Base-by-base conservation (phyloP, 2,329 filamentous ascomycete genomes). In the Diaporthe citrichinensis region DNA sequence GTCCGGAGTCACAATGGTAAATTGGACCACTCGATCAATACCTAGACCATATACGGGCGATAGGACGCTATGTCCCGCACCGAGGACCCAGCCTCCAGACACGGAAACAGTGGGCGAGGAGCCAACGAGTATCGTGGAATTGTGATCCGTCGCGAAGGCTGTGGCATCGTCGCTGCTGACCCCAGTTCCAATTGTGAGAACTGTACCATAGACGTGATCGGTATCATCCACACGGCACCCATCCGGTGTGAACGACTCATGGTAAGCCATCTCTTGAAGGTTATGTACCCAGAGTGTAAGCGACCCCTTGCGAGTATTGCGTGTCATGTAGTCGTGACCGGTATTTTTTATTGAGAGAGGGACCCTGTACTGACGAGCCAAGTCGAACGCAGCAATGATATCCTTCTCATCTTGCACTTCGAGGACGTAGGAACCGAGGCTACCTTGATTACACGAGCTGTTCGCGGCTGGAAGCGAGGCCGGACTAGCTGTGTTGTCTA, bases 1-100 rank as follows among this genome's bases (percentile, higher is more conserved):
- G 58, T 85, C 83, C 1, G 86, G 83, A 6, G 85, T 87, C 41
- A 89, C 84, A 20, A 89, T 83, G 71, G 88, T 83, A 73, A 86
- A 74, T n/a, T 74, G 72, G 12, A 74, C 49, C 15, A 74, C 62
- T 23, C 72, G 72, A 23, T 74, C 72, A 6, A 69, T 46, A 14
- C 61, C 72, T 1, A 69, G 53, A 8, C 72, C 72, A 10, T 53
- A 69, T 4, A 51, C 62, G 3, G 62, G 62, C 8, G 72, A 69
- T 3, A 74, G 28, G 20, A 74, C 61, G 2, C 34, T 49, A 31
- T 74, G 62, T 7, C 72, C 72, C 9, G 51, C 72, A 10, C 62
- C 62, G 7, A 69, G 62, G 1, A 59, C 20, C 53, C 53, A 74
- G 5, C 72, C 72, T 7, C 62, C 72, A 12, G 39, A 59, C 17